Conservation (phyloP, 345 rosid species). For the Acer yangbiense region DNA sequence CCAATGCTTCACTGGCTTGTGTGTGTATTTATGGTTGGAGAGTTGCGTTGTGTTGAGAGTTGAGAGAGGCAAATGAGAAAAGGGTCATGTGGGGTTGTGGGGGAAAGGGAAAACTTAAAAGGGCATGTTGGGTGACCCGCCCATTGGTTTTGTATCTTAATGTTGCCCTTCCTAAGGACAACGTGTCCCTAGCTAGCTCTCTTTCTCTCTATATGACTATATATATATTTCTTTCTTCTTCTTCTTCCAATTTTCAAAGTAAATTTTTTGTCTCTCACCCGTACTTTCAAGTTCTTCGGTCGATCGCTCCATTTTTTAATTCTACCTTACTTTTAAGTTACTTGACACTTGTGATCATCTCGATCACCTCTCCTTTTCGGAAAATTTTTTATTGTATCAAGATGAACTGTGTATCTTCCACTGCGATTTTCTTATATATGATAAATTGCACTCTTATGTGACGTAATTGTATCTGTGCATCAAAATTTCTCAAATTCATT, state of each 20-base stretch:
- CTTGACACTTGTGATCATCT: too few species aligned
- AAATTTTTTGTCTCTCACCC: not conserved
- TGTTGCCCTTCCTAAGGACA: constrained; percentile 38
- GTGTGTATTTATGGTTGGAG: constrained; percentile 36
- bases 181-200: constrained; percentile 16
- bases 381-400: too few species aligned
- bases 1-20: too few species aligned
- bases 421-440: accelerated
- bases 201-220: too few species aligned
- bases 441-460: too few species aligned
- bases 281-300: not conserved
- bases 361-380: too few species aligned
- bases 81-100: constrained; percentile 30
- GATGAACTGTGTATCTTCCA: too few species aligned
- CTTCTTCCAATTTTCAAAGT: not conserved
- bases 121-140: constrained; percentile 30
- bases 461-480: too few species aligned
- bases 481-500: too few species aligned
- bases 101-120: constrained; percentile 19
- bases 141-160: constrained; percentile 29
- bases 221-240: not conserved
- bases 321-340: not conserved
- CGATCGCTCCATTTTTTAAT: too few species aligned
- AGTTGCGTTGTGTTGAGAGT: not conserved
- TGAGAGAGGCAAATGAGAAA: constrained; percentile 19